Conservation (phyloP, 2,329 filamentous ascomycete genomes). For the Fusarium robinianum region DNA sequence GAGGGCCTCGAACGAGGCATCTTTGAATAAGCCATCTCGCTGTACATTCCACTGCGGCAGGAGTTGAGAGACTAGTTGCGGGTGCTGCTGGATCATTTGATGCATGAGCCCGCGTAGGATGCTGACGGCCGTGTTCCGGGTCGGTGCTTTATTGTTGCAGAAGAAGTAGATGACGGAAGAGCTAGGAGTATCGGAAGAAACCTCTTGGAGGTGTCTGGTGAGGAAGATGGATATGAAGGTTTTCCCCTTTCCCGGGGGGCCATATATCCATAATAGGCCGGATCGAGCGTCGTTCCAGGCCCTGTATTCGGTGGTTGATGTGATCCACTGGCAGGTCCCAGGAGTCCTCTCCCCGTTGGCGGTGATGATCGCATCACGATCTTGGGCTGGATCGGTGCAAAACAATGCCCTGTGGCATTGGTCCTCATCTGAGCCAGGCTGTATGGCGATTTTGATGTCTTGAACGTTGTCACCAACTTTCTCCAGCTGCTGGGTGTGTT, state of each 20-base stretch:
- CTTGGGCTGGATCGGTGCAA: slow-evolving; percentile 8
- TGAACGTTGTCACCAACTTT: slow-evolving; percentile 2
- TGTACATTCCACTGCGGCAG: slow-evolving; percentile 4
- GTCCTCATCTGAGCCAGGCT: slow-evolving; percentile 4
- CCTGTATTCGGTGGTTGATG: background rate
- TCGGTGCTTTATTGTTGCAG: slow-evolving; percentile 14
- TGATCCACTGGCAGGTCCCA: slow-evolving; percentile 19
- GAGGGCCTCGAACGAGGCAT: background rate
- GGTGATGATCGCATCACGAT: slow-evolving; percentile 1
- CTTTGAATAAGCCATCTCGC: rapidly evolving
- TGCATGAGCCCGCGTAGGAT: slow-evolving; percentile 4
- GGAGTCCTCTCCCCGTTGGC: slow-evolving; percentile 1
- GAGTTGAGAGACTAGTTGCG: rapidly evolving
- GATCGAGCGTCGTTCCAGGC: background rate
- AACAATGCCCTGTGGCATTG: slow-evolving; percentile 7
- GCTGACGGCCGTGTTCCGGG: slow-evolving; percentile 15
- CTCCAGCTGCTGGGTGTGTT: no score
- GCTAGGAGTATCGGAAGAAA: background rate
- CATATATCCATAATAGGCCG: slow-evolving; percentile 13
- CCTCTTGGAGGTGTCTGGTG: slow-evolving; percentile 1
- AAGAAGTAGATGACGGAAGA: slow-evolving; percentile 14
- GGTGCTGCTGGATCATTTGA: background rate
- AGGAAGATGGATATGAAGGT: slow-evolving; percentile 16
- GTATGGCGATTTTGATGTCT: background rate
- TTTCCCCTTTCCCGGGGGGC: slow-evolving; percentile 12